Base-by-base conservation (phyloP, 2,329 filamentous ascomycete species). In the Laburnicola sp. region DNA sequence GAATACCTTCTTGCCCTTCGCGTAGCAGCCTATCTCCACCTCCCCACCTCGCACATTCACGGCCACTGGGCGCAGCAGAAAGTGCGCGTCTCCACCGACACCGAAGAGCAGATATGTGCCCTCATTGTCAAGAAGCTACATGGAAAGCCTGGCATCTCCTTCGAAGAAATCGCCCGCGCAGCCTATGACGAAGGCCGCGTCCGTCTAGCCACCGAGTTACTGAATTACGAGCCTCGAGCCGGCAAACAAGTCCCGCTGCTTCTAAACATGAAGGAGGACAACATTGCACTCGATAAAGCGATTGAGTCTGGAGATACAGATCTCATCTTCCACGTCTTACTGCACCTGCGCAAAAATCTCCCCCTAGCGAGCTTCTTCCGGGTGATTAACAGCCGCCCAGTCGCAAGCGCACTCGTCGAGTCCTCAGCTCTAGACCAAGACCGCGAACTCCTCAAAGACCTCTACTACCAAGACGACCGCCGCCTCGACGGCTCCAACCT, bases 61-160 rank as follows among this genome's bases (percentile, higher is more conserved):
- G 91, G 96, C 1, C 92, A 97, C 69, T 99, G 94, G 94, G 94
- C 94, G 1, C 93, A 88, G 16, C 87, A 94, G 68, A 99, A 97
- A 71, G 93, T 97, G 3, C 88, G 91, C 25, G 78, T 88, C 2
- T 92, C 92, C 0, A 82, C 85, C 0, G 91, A 91, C 57, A 87
- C 96, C 54, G 94, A 97, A 66, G 91, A 96, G 39, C 85, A 86
- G 1, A 90, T 96, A 36, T 97, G 92, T 72, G 83, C 85, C 28
- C 80, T 92, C 45, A 90, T 99, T 10, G 92, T 97, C 7, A 86
- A 91, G 60, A 89, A 91, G 63, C 81, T 99, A 0, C 84, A 88
- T 1, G 91, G 89, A 31, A 96, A 96, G 68, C 86, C 88, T 0
- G 94, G 93, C 1, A 94, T 99, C 50, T 97, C 93, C 0, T 99